Conservation (phyloP, 495 filamentous ascomycete species). For the Neurospora sp. region DNA sequence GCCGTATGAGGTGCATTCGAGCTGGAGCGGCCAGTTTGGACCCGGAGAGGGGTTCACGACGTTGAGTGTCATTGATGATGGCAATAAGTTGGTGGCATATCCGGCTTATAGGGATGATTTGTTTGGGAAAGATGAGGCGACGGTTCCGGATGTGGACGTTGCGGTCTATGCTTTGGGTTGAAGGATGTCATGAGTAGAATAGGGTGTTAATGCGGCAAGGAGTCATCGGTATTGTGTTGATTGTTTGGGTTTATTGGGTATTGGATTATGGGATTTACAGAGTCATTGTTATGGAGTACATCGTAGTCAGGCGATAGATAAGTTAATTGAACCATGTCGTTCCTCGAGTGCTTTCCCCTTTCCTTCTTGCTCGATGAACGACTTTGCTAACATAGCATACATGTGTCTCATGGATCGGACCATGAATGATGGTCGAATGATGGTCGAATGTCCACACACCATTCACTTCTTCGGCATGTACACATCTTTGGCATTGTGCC, state of each 20-base stretch:
- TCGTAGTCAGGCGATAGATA: not conserved
- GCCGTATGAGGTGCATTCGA: not conserved
- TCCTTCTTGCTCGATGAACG: not conserved
- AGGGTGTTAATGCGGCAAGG: not conserved
- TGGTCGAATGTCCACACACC: not conserved
- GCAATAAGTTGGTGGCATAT: not conserved
- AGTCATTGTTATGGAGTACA: not conserved
- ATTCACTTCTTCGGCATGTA: not conserved
- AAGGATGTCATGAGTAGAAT: not conserved
- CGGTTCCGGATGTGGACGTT: not conserved
- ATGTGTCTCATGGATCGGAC: not conserved
- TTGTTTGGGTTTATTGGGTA: not conserved
- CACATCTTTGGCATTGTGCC: not conserved
- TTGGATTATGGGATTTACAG: not conserved
- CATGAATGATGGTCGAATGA: not conserved
- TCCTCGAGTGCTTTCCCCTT: not conserved
- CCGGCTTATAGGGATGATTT: not conserved
- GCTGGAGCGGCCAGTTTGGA: constrained; percentile 1
- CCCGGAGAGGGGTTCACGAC: not conserved
- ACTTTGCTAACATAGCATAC: not conserved
- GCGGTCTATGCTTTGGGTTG: not conserved
- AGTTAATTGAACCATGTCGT: not conserved
- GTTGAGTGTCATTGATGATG: not conserved
- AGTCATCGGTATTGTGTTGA: not conserved
- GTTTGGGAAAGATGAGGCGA: not conserved